Evolutionary conservation across 805 yeast species (phyloP), one percentile per base, ranked within the genome.

Genomic region (Candida nanaspora): DNA sequence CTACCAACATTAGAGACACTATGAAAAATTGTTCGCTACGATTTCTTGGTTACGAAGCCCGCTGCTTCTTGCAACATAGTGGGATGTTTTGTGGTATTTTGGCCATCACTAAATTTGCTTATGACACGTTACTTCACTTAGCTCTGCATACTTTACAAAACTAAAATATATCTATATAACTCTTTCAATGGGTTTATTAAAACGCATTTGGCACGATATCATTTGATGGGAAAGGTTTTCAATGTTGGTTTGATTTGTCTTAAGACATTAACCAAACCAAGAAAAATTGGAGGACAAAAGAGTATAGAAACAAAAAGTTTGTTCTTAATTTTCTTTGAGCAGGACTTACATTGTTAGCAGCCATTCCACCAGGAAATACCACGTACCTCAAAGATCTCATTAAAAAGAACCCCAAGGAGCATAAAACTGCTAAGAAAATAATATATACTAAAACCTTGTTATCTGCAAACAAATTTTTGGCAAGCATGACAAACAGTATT

Each of bases 261-360:
- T 36, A 61, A 13, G 62, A 62, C 77, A 89, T 78, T 44, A 82
- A 65, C 80, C 91, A 80, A 66, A 88, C 78, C 41, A 86, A 66
- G 16, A 78, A 54, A 19, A 84, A 74, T 66, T 91, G 98, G 54
- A 88, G 70, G 14, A 85, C 70, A 52, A 87, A 86, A 8, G 95
- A 80, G 61, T 91, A 91, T 33, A 83, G 69, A 53, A 91, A 88
- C 47, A 91, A 66, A 57, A 85, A 91, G 54, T 91, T 95, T 44
- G 93, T 82, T 49, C 96, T 77, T 45, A 84, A 76, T 59, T 86
- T 82, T 47, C 87, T 75, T 44, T 82, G 83, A 21, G 77, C 76
- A 33, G 78, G 72, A 42, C 82, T 75, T 40, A 86, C 72, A 32
- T 76, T 77, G 39, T 76, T 76, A n/a, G 72, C 63, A 13, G 76